phyloP scores from a whole-genome alignment of 2,329 filamentous ascomycete genomes.

The Alternaria sp. region DNA sequence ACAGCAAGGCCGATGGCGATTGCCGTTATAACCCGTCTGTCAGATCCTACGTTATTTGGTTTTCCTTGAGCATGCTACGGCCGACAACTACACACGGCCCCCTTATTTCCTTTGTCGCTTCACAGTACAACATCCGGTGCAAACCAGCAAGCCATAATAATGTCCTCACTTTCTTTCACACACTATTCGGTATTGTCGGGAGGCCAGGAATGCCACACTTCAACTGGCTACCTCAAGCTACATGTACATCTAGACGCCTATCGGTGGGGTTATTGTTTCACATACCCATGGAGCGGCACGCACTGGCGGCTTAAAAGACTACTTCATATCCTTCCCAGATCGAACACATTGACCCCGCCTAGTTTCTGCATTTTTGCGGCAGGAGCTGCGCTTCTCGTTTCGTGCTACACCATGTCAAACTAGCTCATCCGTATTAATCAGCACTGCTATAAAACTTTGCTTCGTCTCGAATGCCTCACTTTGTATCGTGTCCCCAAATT shows the following conservation, averaged over 20 bases:
- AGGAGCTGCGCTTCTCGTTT: constrained; percentile 3
- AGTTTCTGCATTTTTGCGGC: constrained; percentile 5
- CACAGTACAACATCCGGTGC: constrained; percentile 29
- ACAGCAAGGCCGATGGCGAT: constrained; percentile 12
- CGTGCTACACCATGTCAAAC: constrained; percentile 2
- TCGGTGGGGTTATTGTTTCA: constrained; percentile 34
- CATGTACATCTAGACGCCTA: constrained; percentile 28
- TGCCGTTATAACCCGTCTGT: constrained; percentile 4
- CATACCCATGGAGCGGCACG: constrained; percentile 30
- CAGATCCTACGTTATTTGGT: constrained; percentile 5
- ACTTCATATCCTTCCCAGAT: constrained; percentile 26
- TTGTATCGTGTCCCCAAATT: background rate
- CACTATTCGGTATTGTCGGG: constrained; percentile 35
- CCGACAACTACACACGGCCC: background rate
- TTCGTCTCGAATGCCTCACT: constrained; percentile 1
- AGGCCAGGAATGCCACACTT: constrained; percentile 18
- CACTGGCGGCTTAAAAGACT: constrained; percentile 44
- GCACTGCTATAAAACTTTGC: background rate
- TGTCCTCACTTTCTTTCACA: constrained; percentile 29
- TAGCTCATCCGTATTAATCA: background rate
- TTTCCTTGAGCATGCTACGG: constrained; percentile 9
- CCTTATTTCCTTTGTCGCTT: constrained; percentile 6
- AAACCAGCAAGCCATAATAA: constrained; percentile 32
- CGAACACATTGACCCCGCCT: constrained; percentile 3
- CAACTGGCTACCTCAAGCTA: constrained; percentile 22